phyloP scores from a whole-genome alignment of 768 basidiomycete genomes.

The Dentipellis fragilis region DNA sequence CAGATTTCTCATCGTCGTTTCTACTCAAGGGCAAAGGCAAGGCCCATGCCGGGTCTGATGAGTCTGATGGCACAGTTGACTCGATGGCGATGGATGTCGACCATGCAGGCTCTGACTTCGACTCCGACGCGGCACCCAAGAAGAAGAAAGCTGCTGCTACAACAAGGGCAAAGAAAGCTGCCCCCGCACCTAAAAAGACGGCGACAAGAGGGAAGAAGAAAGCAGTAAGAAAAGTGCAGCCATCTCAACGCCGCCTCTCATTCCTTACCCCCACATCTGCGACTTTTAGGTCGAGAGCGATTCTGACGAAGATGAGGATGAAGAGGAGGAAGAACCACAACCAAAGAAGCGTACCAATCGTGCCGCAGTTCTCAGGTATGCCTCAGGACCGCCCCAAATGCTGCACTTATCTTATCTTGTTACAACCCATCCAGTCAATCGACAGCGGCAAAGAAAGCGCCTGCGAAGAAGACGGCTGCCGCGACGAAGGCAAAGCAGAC shows the following conservation, averaged over 20 bases:
- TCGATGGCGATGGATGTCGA: constrained; percentile 78
- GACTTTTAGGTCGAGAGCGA: constrained; percentile 40
- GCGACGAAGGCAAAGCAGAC: constrained; percentile 34
- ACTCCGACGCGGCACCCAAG: constrained; percentile 15
- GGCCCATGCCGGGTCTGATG: constrained; percentile 37
- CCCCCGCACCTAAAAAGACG: constrained; percentile 18
- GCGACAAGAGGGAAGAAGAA: constrained; percentile 25
- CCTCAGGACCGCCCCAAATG: background rate
- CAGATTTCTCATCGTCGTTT: background rate
- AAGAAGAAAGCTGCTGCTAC: constrained; percentile 24
- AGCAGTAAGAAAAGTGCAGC: constrained; percentile 13
- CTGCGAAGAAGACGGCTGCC: constrained; percentile 36
- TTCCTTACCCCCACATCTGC: background rate
- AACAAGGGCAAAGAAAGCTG: constrained; percentile 27
- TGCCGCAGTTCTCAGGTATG: constrained; percentile 55
- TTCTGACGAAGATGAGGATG: constrained; percentile 45
- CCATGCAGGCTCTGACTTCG: constrained; percentile 15
- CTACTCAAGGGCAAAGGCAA: constrained; percentile 36
- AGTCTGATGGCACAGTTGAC: constrained; percentile 48
- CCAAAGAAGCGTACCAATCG: constrained; percentile 53
- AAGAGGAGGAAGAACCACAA: constrained; percentile 36
- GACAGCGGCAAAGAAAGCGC: constrained; percentile 38
- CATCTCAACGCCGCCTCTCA: background rate
- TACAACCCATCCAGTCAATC: constrained; percentile 19
- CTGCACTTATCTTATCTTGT: background rate